These are phyloP conservation scores for Crithidia acanthocephali DNA, from an alignment of 208 protist genomes.

Conservation along the genomic window DNA sequence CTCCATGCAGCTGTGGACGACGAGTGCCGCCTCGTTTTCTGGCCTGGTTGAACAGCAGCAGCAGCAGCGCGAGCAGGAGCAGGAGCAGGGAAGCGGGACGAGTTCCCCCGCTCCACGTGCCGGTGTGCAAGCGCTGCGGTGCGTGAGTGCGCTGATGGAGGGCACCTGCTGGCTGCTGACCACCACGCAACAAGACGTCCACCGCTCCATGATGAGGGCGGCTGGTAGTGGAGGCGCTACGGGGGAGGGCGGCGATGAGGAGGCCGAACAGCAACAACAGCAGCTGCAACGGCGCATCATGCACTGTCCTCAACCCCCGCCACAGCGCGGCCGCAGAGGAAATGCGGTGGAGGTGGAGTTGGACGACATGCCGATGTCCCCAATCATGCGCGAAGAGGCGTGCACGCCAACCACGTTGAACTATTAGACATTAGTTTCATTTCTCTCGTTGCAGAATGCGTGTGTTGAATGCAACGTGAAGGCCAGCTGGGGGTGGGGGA, in stretches of 20 bases:
- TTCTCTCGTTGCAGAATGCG: too few relatives aligned
- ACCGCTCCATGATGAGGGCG: background rate
- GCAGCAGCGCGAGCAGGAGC: slow-evolving; percentile 5
- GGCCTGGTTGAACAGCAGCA: slow-evolving; percentile 6
- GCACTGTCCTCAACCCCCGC: slow-evolving; percentile 3
- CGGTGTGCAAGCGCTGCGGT: slow-evolving; percentile 23
- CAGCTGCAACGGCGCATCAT: background rate
- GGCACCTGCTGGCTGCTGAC: slow-evolving; percentile 33
- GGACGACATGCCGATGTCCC: slow-evolving; percentile 22
- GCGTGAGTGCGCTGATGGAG: slow-evolving; percentile 34
- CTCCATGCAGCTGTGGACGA: slow-evolving; percentile 39
- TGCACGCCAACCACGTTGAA: slow-evolving; percentile 41
- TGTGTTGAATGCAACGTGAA: too few relatives aligned
- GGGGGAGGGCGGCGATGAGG: slow-evolving; percentile 2
- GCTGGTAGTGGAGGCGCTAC: too few relatives aligned
- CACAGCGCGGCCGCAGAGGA: background rate
- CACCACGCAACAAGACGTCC: slow-evolving; percentile 30
- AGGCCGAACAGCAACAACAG: slow-evolving; percentile 10
- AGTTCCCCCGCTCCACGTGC: background rate
- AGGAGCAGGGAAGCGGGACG: background rate
- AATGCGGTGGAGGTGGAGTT: background rate
- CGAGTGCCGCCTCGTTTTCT: slow-evolving; percentile 10
- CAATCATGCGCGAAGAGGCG: slow-evolving; percentile 30
- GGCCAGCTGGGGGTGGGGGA: too few relatives aligned
- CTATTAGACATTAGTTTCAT: slow-evolving; percentile 20